A percentile compares a stretch with the other conserved stretches of the same genome.
Evolutionary conservation across 495 filamentous ascomycete species (phyloP).

Genomic region (Aspergillus saccharolyticus): DNA sequence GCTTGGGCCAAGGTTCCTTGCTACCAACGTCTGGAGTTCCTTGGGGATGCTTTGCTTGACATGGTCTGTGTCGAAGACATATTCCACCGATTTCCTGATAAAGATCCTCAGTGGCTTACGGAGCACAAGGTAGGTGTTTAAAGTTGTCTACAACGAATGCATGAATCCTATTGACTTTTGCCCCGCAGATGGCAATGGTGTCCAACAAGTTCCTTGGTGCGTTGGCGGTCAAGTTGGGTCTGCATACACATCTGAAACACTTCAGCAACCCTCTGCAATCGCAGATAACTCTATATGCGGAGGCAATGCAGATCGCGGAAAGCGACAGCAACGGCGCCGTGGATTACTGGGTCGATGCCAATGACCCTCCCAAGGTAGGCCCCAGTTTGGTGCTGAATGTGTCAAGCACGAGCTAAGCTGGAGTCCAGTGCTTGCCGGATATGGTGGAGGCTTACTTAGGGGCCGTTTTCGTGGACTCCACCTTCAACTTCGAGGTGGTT

Average conservation of each 20-base stretch:
- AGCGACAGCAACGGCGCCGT: constrained; percentile 47
- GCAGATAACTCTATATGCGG: constrained; percentile 65
- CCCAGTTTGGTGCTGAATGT: background rate
- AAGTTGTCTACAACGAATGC: background rate
- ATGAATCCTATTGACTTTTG: constrained; percentile 6
- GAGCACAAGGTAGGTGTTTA: constrained; percentile 81
- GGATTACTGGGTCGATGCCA: constrained; percentile 73
- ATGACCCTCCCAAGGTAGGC: constrained; percentile 66
- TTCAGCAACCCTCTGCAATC: constrained; percentile 53
- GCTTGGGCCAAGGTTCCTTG: constrained; percentile 72
- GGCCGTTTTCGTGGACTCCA: constrained; percentile 87
- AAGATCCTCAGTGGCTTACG: constrained; percentile 94
- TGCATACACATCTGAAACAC: constrained; percentile 68
- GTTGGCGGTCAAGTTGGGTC: constrained; percentile 67
- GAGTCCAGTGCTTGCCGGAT: constrained; percentile 66
- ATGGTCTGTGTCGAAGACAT: constrained; percentile 80
- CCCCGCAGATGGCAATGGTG: constrained; percentile 82
- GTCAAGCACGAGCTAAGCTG: constrained; percentile 3
- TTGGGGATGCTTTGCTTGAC: constrained; percentile 87
- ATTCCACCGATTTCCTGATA: constrained; percentile 67
- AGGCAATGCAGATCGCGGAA: constrained; percentile 56
- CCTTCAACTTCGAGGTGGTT: constrained; percentile 69
- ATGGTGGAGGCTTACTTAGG: constrained; percentile 87
- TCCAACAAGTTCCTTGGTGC: constrained; percentile 93
- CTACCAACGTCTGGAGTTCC: constrained; percentile 91